Percentiles rank a stretch among this genome's conserved stretches.
phyloP scores from a whole-genome alignment of 768 basidiomycete genomes.

The Phanerochaete sordida region DNA sequence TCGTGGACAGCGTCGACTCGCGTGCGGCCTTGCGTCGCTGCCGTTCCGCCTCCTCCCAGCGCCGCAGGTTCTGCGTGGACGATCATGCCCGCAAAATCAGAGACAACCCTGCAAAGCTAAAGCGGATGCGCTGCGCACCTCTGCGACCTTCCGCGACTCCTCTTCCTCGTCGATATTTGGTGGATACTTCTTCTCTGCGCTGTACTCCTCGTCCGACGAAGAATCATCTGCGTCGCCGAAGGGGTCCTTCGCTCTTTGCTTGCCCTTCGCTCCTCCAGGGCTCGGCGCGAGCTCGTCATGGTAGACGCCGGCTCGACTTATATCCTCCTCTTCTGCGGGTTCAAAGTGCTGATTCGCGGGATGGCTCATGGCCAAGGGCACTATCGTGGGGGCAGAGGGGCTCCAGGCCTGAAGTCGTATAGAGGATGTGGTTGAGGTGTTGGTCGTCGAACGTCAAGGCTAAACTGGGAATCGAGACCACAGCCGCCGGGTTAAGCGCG shows the following conservation, averaged over 20 bases:
- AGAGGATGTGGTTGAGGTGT: background rate
- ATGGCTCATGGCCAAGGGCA: slow-evolving; percentile 4
- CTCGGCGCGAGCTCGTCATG: slow-evolving; percentile 29
- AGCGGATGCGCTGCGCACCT: slow-evolving; percentile 43
- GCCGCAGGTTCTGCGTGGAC: slow-evolving; percentile 56
- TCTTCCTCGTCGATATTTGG: slow-evolving; percentile 62
- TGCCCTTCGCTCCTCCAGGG: slow-evolving; percentile 32
- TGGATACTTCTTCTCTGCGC: slow-evolving; percentile 47
- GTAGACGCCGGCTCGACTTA: slow-evolving; percentile 34
- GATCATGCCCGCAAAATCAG: background rate
- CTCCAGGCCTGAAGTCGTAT: background rate
- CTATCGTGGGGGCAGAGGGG: background rate
- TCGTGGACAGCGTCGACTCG: slow-evolving; percentile 39
- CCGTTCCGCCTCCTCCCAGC: slow-evolving; percentile 77
- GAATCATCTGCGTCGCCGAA: slow-evolving; percentile 26
- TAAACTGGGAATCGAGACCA: background rate
- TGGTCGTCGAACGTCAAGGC: slow-evolving; percentile 4
- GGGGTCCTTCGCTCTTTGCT: slow-evolving; percentile 22
- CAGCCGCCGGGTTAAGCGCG: background rate
- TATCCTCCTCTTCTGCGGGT: slow-evolving; percentile 46
- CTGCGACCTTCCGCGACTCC: slow-evolving; percentile 67
- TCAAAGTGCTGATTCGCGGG: slow-evolving; percentile 29
- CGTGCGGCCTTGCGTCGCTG: slow-evolving; percentile 71
- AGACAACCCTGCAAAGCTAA: slow-evolving; percentile 1
- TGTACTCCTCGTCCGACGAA: slow-evolving; percentile 27